Base-by-base conservation (phyloP, 768 basidiomycete species). In the Glaciozyma martinii region DNA sequence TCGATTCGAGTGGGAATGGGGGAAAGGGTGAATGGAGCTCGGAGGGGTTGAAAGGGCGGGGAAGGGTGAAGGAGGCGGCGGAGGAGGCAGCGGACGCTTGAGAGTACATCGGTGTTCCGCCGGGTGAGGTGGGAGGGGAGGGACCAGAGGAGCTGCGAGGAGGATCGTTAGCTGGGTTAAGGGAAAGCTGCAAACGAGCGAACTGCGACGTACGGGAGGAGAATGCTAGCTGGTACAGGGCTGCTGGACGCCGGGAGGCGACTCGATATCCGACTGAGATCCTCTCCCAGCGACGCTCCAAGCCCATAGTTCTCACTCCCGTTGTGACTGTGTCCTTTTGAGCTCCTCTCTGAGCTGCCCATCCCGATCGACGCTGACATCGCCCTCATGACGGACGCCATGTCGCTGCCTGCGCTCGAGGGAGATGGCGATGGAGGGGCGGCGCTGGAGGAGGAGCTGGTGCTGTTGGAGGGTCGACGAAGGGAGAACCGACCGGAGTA, bases 331-430 rank as follows among this genome's bases (percentile, higher is more conserved):
- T 56, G 50, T 40, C 33, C 13, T 19, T 54, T 40, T 49, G 10
- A 27, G 30, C 23, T 13, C 3, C 61, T 47, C 27, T 61, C 61
- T 18, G 63, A 33, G 19, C 61, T 37, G 50, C 67, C 67, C 13
- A 68, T 62, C 19, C 60, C 55, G 57, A 68, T 62, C n/a, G n/a
- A n/a, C n/a, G 63, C 67, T 21, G 63, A 60, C 50, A 68, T 56
- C 37, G 10, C 37, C 37, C 37, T 40, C 32, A 65, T 60, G 37
- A 60, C 60, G 2, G 63, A 43, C 16, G 67, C 67, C 63, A 68
- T 65, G 6, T 30, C 37, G 32, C 25, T n/a, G 10, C 37, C 37
- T 40, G 15, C 37, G 37, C 37, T 40, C 37, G 37, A 40, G 15
- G 37, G 37, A 8, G 37, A 40, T 13, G 37, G 37, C 2, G 37